phyloP scores from a whole-genome alignment of 257 asterid species.

The Salvia splendens region DNA sequence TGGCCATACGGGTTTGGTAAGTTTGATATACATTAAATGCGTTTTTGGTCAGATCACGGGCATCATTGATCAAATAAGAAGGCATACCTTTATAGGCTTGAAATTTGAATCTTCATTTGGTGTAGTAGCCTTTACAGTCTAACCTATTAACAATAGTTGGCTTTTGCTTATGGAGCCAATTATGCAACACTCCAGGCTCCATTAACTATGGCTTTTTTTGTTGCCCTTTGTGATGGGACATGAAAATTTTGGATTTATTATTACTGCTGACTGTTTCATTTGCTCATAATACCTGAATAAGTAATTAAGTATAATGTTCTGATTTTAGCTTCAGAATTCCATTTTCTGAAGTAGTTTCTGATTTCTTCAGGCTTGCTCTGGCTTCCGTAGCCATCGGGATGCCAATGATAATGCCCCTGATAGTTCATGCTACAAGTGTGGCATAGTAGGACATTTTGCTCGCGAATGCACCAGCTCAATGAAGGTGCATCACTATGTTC shows the following conservation, averaged over 20 bases:
- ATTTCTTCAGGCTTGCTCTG: constrained; percentile 60
- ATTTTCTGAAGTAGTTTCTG: constrained; percentile 23
- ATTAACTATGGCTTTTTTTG: constrained; percentile 4
- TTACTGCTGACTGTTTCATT: neutral
- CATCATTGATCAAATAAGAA: constrained; percentile 18
- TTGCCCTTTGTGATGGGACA: constrained; percentile 11
- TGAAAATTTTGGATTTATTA: neutral
- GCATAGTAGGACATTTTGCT: constrained; percentile 81
- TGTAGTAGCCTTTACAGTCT: neutral
- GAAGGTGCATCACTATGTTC: constrained; percentile 42
- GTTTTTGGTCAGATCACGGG: neutral
- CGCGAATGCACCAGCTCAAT: constrained; percentile 75
- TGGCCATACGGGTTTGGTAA: constrained; percentile 95
- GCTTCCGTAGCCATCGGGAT: constrained; percentile 37
- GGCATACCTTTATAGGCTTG: neutral
- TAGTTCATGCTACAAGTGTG: constrained; percentile 76
- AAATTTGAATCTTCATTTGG: constrained; percentile 7
- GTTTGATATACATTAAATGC: constrained; percentile 31
- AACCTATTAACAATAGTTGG: neutral
- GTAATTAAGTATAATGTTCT: neutral
- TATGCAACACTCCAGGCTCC: neutral
- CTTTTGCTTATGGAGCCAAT: neutral
- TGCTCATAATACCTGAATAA: neutral
- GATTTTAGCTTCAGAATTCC: neutral
- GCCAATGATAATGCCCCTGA: constrained; percentile 36